Evolutionary conservation across 768 basidiomycete genomes (phyloP), one percentile per base, ranked within the genome.

Genomic region (Rickenella mellea): DNA sequence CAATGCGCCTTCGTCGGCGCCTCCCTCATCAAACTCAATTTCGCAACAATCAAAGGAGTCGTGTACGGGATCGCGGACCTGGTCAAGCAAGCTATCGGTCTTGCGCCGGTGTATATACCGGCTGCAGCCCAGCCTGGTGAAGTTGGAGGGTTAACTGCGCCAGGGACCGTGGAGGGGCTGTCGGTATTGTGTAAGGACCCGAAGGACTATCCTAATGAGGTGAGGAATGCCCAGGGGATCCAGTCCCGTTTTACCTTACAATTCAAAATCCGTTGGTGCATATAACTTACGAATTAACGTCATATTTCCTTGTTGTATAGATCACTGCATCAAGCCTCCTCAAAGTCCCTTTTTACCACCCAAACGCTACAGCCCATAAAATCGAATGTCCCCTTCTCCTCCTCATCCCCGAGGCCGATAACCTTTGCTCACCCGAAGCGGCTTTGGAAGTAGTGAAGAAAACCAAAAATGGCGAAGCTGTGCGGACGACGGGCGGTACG

Each of bases 1-100:
- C 64, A 66, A 52, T 61, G 62, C 39, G 60, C 64, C 3, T 64
- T 53, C 42, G 50, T 58, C 2, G 62, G 61, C 27, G 31, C 33
- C 15, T 22, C 32, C 3, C 41, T 44, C 11, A 15, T 40, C 14
- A 29, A 33, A 6, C 36, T 50, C 4, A 45, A 36, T 21, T 27
- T 42, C 8, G 45, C 47, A 2, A 42, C 48, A 20, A 8, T 63
- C 32, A 55, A 54, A 42, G 50, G 50, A 2, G 30, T 50, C 11
- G 29, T 41, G 10, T 50, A 41, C 19, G 55, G 46, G 1, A 24
- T 60, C 20, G 19, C 44, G 3, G 63, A 65, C 39, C 24, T 55
- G 2, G 19, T 58, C 15, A 54, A 53, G 28, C 59, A 57, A 41
- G 29, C 51, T 3, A 5, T 63, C 0, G 56, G 60, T 2, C 33